Percentiles rank a stretch among this genome's conserved stretches.
phyloP scores from a whole-genome alignment of 257 asterid genomes.

The Rauvolfia tetraphylla region DNA sequence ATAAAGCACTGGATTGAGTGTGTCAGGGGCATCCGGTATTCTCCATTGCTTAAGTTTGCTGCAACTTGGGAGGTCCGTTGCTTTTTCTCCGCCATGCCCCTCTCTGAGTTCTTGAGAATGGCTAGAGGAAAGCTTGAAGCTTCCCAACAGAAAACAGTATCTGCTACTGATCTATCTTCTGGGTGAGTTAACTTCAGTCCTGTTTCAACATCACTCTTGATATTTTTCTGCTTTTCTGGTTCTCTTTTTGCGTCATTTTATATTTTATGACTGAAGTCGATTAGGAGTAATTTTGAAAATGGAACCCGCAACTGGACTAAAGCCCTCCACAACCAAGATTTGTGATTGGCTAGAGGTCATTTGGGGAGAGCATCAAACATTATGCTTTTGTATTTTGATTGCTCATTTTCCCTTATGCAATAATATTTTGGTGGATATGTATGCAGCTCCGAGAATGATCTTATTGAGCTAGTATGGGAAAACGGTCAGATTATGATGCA shows the following conservation, averaged over 20 bases:
- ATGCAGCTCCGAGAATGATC: slow-evolving; percentile 55
- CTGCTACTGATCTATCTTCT: slow-evolving; percentile 29
- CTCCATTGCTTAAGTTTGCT: slow-evolving; percentile 10
- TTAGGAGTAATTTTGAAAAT: background rate
- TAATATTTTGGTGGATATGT: slow-evolving; percentile 11
- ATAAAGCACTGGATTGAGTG: background rate
- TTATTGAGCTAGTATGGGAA: slow-evolving; percentile 78
- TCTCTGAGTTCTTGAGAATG: slow-evolving; percentile 75
- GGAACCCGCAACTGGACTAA: background rate
- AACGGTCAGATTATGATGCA: slow-evolving; percentile 80
- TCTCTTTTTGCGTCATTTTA: background rate
- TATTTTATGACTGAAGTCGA: slow-evolving; percentile 14
- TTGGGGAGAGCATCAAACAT: background rate
- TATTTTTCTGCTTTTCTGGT: background rate
- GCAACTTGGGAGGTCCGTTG: slow-evolving; percentile 17
- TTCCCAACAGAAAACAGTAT: slow-evolving; percentile 31
- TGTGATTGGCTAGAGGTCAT: background rate
- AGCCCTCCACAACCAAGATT: background rate
- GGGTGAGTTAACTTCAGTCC: slow-evolving; percentile 34
- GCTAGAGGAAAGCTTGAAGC: slow-evolving; percentile 61
- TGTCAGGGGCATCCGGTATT: background rate
- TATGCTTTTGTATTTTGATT: background rate
- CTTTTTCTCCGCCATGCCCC: slow-evolving; percentile 56
- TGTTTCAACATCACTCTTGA: background rate
- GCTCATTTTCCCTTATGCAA: slow-evolving; percentile 4